Evolutionary conservation across 352 stramenopile species (phyloP).

Genomic region (Phytophthora cajani): DNA sequence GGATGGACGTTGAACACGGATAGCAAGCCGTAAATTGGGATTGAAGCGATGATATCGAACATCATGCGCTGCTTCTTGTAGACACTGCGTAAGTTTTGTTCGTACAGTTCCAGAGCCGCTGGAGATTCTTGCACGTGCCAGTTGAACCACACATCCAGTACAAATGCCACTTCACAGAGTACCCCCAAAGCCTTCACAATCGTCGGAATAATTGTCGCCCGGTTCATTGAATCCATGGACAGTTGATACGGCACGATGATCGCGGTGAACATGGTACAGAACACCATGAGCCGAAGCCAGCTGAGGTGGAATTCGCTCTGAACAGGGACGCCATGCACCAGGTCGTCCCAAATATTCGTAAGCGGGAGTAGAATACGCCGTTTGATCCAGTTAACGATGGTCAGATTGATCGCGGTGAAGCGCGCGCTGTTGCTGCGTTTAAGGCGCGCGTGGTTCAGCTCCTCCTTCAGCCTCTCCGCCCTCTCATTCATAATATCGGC

Average conservation of each 20-base stretch:
- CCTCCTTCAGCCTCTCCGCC: constrained; percentile 27
- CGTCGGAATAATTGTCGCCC: constrained; percentile 13
- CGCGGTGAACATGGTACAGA: constrained; percentile 49
- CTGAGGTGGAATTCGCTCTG: constrained; percentile 54
- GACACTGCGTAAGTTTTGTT: constrained; percentile 39
- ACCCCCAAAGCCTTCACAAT: constrained; percentile 29
- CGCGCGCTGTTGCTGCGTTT: constrained; percentile 14
- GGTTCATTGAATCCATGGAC: constrained; percentile 44
- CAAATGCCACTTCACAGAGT: constrained; percentile 54
- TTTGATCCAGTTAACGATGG: not conserved
- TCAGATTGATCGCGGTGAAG: not conserved
- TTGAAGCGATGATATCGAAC: constrained; percentile 44
- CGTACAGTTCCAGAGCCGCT: constrained; percentile 59
- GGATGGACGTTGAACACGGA: constrained; percentile 29
- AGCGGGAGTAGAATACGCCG: not conserved
- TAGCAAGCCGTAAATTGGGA: constrained; percentile 50
- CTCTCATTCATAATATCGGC: constrained; percentile 33
- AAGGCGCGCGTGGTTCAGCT: constrained; percentile 25
- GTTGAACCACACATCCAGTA: constrained; percentile 59
- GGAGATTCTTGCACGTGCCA: constrained; percentile 43
- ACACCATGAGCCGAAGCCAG: constrained; percentile 47
- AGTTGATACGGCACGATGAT: constrained; percentile 61
- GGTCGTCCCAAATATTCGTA: constrained; percentile 34
- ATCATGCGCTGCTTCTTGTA: constrained; percentile 57
- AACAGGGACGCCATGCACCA: constrained; percentile 28